phyloP scores from a whole-genome alignment of 257 asterid genomes.

The Scutellaria barbata region DNA sequence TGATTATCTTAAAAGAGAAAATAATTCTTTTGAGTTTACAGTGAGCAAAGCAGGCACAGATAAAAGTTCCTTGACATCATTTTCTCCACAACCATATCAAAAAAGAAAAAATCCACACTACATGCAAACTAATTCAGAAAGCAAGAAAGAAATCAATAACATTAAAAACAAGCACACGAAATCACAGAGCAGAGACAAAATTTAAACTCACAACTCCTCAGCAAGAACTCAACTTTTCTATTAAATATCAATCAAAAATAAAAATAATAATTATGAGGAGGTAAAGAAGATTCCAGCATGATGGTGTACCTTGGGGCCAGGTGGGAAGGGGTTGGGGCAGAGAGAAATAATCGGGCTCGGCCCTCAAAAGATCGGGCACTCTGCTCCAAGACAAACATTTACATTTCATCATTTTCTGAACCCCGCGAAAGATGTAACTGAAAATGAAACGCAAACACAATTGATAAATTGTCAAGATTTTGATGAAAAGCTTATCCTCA shows the following conservation, averaged over 20 bases:
- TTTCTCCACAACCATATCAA: not conserved
- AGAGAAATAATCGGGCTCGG: slow-evolving; percentile 53
- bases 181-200: not conserved
- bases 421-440: slow-evolving; percentile 19
- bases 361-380: slow-evolving; percentile 43
- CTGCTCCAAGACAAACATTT: slow-evolving; percentile 64
- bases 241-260: not conserved
- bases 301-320: slow-evolving; percentile 73
- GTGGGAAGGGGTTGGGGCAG: slow-evolving; percentile 82
- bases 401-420: slow-evolving; percentile 55
- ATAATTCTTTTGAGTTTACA: slow-evolving; percentile 3
- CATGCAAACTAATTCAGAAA: not conserved
- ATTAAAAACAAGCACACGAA: too few relatives aligned
- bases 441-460: slow-evolving; percentile 22
- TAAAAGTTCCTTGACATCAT: not conserved
- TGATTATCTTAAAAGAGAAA: not conserved
- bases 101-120: slow-evolving; percentile 14
- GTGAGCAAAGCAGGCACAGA: not conserved
- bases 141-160: not conserved
- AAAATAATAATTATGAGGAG: not conserved
- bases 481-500: slow-evolving; percentile 2
- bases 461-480: slow-evolving; percentile 23
- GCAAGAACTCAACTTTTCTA: not conserved
- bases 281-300: not conserved
- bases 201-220: not conserved